Percentiles rank a stretch among this genome's conserved stretches.
Conservation (phyloP, 306 rosid species). For the Vigna trinervia region DNA sequence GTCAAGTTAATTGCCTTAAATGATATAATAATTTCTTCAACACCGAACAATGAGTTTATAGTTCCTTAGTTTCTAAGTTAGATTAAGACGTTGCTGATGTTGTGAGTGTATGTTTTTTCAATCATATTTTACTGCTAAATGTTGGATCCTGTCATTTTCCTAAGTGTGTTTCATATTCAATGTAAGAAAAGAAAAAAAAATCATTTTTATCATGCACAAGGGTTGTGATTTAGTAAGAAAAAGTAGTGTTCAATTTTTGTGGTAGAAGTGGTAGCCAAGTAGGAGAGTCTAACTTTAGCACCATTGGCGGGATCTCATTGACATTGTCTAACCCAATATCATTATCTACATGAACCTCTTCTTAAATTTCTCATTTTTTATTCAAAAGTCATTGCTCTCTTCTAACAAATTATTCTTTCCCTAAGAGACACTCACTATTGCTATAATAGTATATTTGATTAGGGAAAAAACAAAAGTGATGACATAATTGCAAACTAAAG, state of each 20-base stretch:
- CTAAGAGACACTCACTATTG: neutral
- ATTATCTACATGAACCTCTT: neutral
- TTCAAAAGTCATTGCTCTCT: neutral
- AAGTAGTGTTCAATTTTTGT: slow-evolving; percentile 1
- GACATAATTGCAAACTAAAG: neutral
- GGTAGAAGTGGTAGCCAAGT: slow-evolving; percentile 12
- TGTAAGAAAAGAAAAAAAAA: neutral
- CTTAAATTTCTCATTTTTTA: neutral
- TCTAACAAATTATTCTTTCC: neutral
- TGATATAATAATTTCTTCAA: neutral
- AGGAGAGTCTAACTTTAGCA: neutral
- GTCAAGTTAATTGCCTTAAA: neutral
- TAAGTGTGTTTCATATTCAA: slow-evolving; percentile 12
- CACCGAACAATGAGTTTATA: neutral
- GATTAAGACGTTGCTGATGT: neutral
- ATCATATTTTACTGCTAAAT: neutral
- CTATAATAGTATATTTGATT: neutral
- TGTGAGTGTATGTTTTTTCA: neutral
- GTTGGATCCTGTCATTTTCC: neutral
- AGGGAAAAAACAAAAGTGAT: neutral
- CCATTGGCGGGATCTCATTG: slow-evolving; percentile 6
- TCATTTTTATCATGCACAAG: neutral
- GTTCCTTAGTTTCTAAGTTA: neutral
- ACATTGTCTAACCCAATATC: slow-evolving; percentile 25
- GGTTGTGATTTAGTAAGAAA: neutral